Conservation (phyloP, 75 land plant species). For the Pinus albicaulis region DNA sequence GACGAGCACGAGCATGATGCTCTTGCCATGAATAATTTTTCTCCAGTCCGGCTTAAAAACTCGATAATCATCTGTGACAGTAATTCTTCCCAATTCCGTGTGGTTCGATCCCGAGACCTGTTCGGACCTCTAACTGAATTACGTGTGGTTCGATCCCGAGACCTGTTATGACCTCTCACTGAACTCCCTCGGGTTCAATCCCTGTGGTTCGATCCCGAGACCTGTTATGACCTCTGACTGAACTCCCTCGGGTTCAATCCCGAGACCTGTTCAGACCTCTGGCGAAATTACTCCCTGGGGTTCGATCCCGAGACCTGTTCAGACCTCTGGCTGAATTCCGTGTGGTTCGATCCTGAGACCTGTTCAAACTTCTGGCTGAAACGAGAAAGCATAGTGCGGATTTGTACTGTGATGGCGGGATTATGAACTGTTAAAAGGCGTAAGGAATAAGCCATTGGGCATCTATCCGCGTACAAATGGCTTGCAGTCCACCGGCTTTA, state of each 20-base stretch:
- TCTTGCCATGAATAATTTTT: neutral
- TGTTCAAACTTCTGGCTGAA: neutral
- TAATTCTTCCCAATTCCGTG: neutral
- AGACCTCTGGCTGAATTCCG: neutral
- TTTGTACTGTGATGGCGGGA: neutral
- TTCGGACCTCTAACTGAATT: too few species aligned
- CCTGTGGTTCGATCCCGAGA: too few species aligned
- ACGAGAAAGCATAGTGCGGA: neutral
- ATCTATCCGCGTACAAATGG: neutral
- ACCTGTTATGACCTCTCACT: too few species aligned
- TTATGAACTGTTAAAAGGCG: neutral
- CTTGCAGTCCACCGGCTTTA: neutral
- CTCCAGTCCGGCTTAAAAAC: neutral
- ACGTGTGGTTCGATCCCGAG: too few species aligned
- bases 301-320: neutral
- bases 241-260: too few species aligned
- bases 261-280: too few species aligned
- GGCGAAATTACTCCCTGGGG: too few species aligned
- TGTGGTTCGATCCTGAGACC: neutral
- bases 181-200: too few species aligned
- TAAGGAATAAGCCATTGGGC: neutral
- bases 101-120: neutral
- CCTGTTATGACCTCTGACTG: too few species aligned
- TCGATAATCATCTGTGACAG: neutral
- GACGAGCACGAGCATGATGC: neutral